Conservation (phyloP, 148 eudicot genomes). For the Polygonum maritimum region DNA sequence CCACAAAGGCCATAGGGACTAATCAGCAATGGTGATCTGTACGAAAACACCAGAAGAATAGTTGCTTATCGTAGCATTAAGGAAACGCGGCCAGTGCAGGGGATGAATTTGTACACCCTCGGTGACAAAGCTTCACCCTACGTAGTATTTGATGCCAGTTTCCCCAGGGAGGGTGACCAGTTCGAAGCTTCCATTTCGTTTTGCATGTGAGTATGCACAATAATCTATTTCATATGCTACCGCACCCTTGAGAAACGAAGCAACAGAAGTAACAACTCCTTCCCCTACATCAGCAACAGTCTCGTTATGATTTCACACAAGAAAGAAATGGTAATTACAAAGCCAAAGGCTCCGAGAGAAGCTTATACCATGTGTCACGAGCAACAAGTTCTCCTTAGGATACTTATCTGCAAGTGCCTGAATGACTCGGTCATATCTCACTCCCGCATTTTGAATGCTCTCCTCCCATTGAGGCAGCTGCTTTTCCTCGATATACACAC, state of each 20-base stretch:
- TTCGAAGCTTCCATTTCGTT: slow-evolving; percentile 40
- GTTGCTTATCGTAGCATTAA: too few species aligned
- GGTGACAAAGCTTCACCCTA: neutral
- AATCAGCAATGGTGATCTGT: too few species aligned
- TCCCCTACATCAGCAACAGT: slow-evolving; percentile 33
- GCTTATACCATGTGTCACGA: slow-evolving; percentile 82
- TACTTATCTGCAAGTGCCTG: slow-evolving; percentile 78
- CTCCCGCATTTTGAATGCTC: slow-evolving; percentile 40
- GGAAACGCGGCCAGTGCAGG: neutral
- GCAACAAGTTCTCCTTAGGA: slow-evolving; percentile 79
- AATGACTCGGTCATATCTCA: slow-evolving; percentile 46
- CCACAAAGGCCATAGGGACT: too few species aligned
- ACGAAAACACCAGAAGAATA: too few species aligned
- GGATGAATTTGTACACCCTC: neutral
- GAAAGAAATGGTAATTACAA: neutral
- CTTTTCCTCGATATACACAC: neutral
- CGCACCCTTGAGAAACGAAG: slow-evolving; percentile 26
- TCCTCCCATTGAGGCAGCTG: slow-evolving; percentile 89
- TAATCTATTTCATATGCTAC: slow-evolving; percentile 43
- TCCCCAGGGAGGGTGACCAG: slow-evolving; percentile 15
- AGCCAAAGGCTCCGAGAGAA: neutral
- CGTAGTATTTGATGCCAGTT: slow-evolving; percentile 27
- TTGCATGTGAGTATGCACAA: slow-evolving; percentile 37
- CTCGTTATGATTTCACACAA: neutral
- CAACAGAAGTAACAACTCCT: slow-evolving; percentile 41